Base-by-base conservation (phyloP, 148 eudicot genomes). In the Chenopodium formosanum region DNA sequence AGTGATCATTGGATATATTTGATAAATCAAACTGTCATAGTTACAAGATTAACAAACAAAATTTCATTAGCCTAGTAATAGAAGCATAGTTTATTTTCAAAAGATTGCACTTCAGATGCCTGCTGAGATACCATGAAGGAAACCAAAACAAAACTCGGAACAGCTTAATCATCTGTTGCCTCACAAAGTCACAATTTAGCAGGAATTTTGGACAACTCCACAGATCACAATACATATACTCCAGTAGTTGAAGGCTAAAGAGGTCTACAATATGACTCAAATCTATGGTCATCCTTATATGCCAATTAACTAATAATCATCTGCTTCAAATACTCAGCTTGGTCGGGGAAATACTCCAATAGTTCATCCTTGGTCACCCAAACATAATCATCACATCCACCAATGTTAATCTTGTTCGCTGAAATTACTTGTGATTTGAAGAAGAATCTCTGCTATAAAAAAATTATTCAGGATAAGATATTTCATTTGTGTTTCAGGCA, bases 291-390 rank as follows among this genome's bases (percentile, higher is more conserved):
- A 75, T 77, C 47, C 34, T 62, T 66, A 76, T 7, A 50, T 20
- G 62, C 22, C 66, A 62, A n/a, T 88, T 82, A 95, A 86, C 90
- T 89, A 84, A 94, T 89, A 78, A 95, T 94, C 94, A 95, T 92
- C 87, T 92, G 82, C 81, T 86, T 89, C 66, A 92, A 88, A 83
- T 78, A 95, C 65, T 90, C 92, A 53, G 92, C 91, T 75, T 94
- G 92, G 85, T 95, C 90, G 0, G 99, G 99, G 69, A 95, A 92
- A 81, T 87, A 88, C 85, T 94, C 97, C 86, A 92, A 73, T 69
- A 95, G 73, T 80, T 95, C 99, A 84, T 91, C 92, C 86, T 95
- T 92, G 31, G 95, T 95, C 84, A 90, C 97, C 99, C 99, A 95
- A 34, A 92, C 89, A 75, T 79, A 87, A 83, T 95, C 97, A 40